Evolutionary conservation across 495 filamentous ascomycete genomes (phyloP), one percentile per base, ranked within the genome.

Genomic region (Aspergillus saccharolyticus): DNA sequence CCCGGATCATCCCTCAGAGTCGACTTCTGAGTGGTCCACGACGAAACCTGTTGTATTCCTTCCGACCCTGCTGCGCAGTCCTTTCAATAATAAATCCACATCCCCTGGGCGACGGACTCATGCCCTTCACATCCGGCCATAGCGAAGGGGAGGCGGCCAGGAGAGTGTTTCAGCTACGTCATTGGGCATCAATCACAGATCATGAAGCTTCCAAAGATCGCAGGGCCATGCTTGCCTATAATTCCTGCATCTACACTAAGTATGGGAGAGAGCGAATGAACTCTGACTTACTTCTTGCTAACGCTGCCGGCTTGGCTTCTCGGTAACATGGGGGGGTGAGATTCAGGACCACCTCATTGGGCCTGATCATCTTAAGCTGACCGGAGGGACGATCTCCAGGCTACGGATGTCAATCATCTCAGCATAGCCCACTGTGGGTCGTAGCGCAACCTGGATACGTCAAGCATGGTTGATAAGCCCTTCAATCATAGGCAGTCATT

Each of bases 171-270:
- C 56, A 22, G 57, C 57, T 66, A 61, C 63, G 55, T 63, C 60
- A 63, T 66, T 61, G 60, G 63, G 63, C 63, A 66, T 52, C 57
- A 63, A 66, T 45, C 52, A 24, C 50, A 21, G 30, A 33, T 33
- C 19, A 58, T 21, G 28, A 30, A 57, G 54, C 44, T 45, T 42
- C 60, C 52, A 60, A 58, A 25, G 54, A 51, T 62, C 42, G 30
- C 43, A 50, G 56, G 57, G 53, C 52, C 19, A 46, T 56, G 19
- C 57, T 45, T 33, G 33, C 49, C 44, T 53, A 51, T 20, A 10
- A 30, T 52, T 39, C 52, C 55, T 22, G 42, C 48, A 24, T 19
- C 25, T 57, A 12, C 20, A 15, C 39, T 28, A n/a, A n/a, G n/a
- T n/a, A 52, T 60, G 14, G 25, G 25, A 46, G 47, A 42, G 20